Evolutionary conservation across 768 basidiomycete genomes (phyloP), one percentile per base, ranked within the genome.

Genomic region (Auricularia auricula-judae): DNA sequence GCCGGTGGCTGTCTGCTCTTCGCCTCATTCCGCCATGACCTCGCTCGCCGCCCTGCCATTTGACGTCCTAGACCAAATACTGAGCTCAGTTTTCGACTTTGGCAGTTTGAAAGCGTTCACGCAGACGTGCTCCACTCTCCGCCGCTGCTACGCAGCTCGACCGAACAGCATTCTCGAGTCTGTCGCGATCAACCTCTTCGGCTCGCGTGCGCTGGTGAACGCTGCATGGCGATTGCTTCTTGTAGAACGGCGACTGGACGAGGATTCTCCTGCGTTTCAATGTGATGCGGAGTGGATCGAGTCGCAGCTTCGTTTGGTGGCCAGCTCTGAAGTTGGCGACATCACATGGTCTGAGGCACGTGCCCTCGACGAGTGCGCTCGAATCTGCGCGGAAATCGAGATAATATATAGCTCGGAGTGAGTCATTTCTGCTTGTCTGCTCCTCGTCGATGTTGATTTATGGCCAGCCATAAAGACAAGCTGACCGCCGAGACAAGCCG

Each of bases 361-460:
- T 14, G 39, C 14, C 5, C 18, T 51, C 16, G 67, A 67, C 14
- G n/a, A 60, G 2, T 69, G 73, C 62, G 73, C 73, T 10, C 29
- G 60, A 21, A 66, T 70, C 11, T 71, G 76, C n/a, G 67, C 58
- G 4, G 54, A 63, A 3, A 65, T 80, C 36, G 78, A 79, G 68
- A 73, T 74, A 54, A 65, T 79, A 1, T 81, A 76, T 66, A 81
- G 79, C 62, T 68, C 72, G 61, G 75, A 75, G 80, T 75, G 69
- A 54, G 73, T 61, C 14, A 18, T n/a, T 18, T 21, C 61, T 23
- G 16, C 23, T 14, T 18, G 43, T 51, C 4, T 51, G 7, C 47
- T 16, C 47, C 11, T 18, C 21, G 16, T 18, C 21, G 43, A 51
- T 10, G 0, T 18, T 51, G 47, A 51, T 51, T 11, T 44, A 11